phyloP scores from a whole-genome alignment of 768 basidiomycete species.

The Psilocybe tampanensis region DNA sequence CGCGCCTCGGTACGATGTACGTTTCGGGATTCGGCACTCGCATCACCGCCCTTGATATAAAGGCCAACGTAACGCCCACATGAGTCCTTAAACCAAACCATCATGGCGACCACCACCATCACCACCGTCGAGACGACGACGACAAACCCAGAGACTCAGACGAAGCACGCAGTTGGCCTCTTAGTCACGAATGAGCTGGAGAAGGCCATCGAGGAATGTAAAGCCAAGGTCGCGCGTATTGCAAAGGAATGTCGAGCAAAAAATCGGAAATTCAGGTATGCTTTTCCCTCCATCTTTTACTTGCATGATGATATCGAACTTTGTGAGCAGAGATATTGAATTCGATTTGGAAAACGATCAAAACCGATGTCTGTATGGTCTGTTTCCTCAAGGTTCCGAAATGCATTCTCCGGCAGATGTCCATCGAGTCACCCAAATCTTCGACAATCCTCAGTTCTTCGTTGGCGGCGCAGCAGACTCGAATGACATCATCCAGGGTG shows the following conservation, averaged over 20 bases:
- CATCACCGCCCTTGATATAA: background rate
- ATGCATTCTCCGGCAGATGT: constrained; percentile 29
- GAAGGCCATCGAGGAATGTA: constrained; percentile 49
- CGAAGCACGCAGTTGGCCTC: constrained; percentile 42
- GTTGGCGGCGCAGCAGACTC: constrained; percentile 31
- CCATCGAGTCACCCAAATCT: constrained; percentile 49
- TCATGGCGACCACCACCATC: background rate
- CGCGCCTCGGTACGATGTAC: background rate
- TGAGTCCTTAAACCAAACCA: background rate
- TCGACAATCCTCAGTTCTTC: constrained; percentile 46
- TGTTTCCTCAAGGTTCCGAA: constrained; percentile 16
- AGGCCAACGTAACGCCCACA: background rate
- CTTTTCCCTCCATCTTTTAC: background rate
- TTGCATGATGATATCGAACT: background rate
- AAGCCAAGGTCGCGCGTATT: constrained; percentile 45
- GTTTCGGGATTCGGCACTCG: background rate
- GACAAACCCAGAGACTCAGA: background rate
- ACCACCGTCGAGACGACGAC: background rate
- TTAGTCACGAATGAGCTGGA: constrained; percentile 52
- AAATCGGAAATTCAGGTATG: constrained; percentile 54
- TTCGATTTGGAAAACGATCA: constrained; percentile 60
- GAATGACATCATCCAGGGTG: constrained; percentile 54
- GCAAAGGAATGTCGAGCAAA: constrained; percentile 45
- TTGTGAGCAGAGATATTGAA: constrained; percentile 51
- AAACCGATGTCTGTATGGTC: constrained; percentile 38